Evolutionary conservation across 2,329 filamentous ascomycete species (phyloP), one percentile per base, ranked within the genome.

Genomic region (Fusarium sp.): DNA sequence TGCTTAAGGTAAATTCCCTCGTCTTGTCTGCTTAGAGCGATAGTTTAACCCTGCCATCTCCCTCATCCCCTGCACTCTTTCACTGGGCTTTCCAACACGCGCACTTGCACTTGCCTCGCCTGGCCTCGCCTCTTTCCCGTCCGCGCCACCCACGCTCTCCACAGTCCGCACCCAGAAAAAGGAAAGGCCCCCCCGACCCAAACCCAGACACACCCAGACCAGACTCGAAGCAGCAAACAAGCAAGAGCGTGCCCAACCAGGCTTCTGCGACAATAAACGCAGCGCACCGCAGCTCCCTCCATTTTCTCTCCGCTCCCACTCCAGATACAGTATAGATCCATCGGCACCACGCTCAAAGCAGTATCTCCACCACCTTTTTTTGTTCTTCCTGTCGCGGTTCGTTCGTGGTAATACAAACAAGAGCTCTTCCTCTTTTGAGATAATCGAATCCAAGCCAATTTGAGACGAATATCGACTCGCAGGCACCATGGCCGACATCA

Each of bases 401-500:
- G 73, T 71, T 73, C 68, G 66, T 66, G 64, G 85, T 87, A 77
- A 82, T 80, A 80, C 79, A 74, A 72, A 79, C 79, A 74, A 70
- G 65, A 74, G 64, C 68, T 62, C 70, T 73, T 73, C 56, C 70
- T 73, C 62, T 68, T 73, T 73, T 71, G 66, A 71, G 70, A 73
- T 70, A 69, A 68, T 68, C 62, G 53, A 75, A 74, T 65, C 74
- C 69, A 76, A 75, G 42, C 64, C 73, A 70, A 54, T 73, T 75
- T 71, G 61, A 72, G 70, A 66, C 58, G 57, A 60, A 61, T 58
- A 60, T 71, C 70, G 47, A 69, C 65, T 57, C 50, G n/a, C 39
- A 62, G 60, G 63, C 67, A 63, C 71, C 70, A 94, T 94, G 92
- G 91, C 91, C 87, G 92, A 94, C 85, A 92, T 94, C 84, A 89